phyloP scores from a whole-genome alignment of 1,139 yeast species.

The Nakaseomyces uthaithaninus region DNA sequence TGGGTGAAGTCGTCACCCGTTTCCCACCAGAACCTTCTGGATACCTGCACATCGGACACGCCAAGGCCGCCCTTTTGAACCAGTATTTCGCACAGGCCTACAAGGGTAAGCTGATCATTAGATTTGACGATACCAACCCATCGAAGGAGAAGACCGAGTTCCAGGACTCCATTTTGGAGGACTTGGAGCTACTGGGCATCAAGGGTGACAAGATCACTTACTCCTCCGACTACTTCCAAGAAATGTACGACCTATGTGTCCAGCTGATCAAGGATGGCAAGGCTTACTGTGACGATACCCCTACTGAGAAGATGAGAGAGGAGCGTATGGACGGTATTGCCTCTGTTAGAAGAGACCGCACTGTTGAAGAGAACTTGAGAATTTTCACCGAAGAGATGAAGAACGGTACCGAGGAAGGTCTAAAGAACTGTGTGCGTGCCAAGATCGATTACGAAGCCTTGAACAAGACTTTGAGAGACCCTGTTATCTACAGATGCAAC shows the following conservation, averaged over 20 bases:
- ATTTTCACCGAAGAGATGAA: slow-evolving; percentile 86
- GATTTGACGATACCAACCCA: slow-evolving; percentile 97
- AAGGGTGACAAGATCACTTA: slow-evolving; percentile 80
- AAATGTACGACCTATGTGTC: slow-evolving; percentile 79
- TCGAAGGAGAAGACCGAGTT: slow-evolving; percentile 88
- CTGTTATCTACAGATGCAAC: slow-evolving; percentile 93
- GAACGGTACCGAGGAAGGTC: slow-evolving; percentile 84
- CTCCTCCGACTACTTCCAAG: slow-evolving; percentile 86
- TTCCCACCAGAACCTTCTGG: slow-evolving; percentile 89
- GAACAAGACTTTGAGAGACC: slow-evolving; percentile 94
- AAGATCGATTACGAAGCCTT: slow-evolving; percentile 83
- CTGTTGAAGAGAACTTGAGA: slow-evolving; percentile 80
- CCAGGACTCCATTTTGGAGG: slow-evolving; percentile 87
- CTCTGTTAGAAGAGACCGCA: slow-evolving; percentile 80
- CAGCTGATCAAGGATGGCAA: slow-evolving; percentile 86
- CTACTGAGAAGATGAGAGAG: slow-evolving; percentile 89
- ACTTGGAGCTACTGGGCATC: slow-evolving; percentile 78
- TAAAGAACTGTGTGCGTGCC: slow-evolving; percentile 86
- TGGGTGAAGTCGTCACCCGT: slow-evolving; percentile 93
- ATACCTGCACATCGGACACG: slow-evolving; percentile 93
- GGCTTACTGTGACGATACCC: slow-evolving; percentile 95
- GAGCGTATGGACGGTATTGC: slow-evolving; percentile 96
- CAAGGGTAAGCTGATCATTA: slow-evolving; percentile 87
- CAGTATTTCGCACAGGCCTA: slow-evolving; percentile 91
- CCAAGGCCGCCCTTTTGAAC: slow-evolving; percentile 91